A percentile compares a stretch with the other conserved stretches of the same genome.
Conservation (phyloP, 2,329 filamentous ascomycete species). For the Ophiosphaerella narmari region DNA sequence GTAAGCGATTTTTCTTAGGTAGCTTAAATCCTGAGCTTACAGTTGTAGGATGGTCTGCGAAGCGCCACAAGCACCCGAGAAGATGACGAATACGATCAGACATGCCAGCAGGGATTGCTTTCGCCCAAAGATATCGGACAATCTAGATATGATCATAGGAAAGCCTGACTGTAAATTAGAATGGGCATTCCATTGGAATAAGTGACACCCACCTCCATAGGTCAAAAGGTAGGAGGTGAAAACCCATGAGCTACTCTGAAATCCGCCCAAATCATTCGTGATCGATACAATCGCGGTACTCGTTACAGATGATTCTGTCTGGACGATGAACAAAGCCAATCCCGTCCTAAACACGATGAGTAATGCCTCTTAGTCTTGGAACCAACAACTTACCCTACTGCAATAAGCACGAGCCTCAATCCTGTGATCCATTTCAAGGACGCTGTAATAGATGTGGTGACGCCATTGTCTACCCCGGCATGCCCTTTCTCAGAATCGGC, state of each 20-base stretch:
- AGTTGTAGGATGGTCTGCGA: slow-evolving; percentile 35
- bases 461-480: too few species aligned
- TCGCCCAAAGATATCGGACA: slow-evolving; percentile 40
- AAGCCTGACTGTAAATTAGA: neutral
- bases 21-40: slow-evolving; percentile 41
- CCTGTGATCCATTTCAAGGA: too few species aligned
- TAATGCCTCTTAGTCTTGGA: too few species aligned
- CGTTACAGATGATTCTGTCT: slow-evolving; percentile 9
- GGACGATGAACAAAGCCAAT: too few species aligned
- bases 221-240: slow-evolving; percentile 43
- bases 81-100: slow-evolving; percentile 34
- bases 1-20: slow-evolving; percentile 33
- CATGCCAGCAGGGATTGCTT: slow-evolving; percentile 26
- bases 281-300: slow-evolving; percentile 44
- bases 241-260: slow-evolving; percentile 42
- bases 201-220: slow-evolving; percentile 32
- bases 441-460: too few species aligned
- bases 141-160: slow-evolving; percentile 32
- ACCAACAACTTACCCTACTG: too few species aligned
- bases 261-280: slow-evolving; percentile 39
- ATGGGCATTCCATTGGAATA: too few species aligned
- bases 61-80: slow-evolving; percentile 39
- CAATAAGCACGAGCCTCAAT: too few species aligned
- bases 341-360: neutral
- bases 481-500: too few species aligned